Evolutionary conservation across 1,139 yeast species (phyloP), one percentile per base, ranked within the genome.

Genomic region (Pichia norvegensis): DNA sequence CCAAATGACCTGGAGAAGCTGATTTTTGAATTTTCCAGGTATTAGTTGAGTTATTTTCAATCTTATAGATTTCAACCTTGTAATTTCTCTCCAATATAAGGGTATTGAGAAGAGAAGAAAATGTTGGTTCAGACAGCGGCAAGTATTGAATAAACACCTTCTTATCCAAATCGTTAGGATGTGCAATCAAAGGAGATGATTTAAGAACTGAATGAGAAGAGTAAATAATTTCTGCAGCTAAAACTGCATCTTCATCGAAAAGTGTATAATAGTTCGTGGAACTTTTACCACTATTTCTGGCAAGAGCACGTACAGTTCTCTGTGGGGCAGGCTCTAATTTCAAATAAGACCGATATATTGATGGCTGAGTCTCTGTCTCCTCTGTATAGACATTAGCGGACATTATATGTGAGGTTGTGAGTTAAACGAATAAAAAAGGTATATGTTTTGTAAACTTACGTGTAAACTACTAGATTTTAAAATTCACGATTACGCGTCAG

Each of bases 1-100:
- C 86, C 44, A 88, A 69, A 62, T 92, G 90, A 4, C 98, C 98
- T 0, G 97, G 97, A 1, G 96, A 83, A 1, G 95, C 97, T 43
- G 74, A 67, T 50, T 74, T 74, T 29, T 74, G 51, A 44, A 84
- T 60, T 41, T 68, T 70, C 81, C 95, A 87, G 13, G 19, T 41
- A 21, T 40, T 37, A 43, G 64, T 66, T 50, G 70, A 72, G 51
- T 69, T 78, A 37, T 43, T 40, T 7, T 44, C 49, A 22, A 44
- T 36, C 3, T n/a, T 19, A 60, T 82, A 90, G 22, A 92, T 74
- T 60, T 90, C 96, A 25, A 92, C 76, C 61, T 86, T 86, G 51
- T 70, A 68, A n/a, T 87, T 87, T 44, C 74, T 71, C 44, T 81
- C 86, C 41, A 87, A 70, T 35, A 92, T 69, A 44, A 86, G 79